phyloP scores from a whole-genome alignment of 495 filamentous ascomycete genomes.

The Tuber umbilicatum region DNA sequence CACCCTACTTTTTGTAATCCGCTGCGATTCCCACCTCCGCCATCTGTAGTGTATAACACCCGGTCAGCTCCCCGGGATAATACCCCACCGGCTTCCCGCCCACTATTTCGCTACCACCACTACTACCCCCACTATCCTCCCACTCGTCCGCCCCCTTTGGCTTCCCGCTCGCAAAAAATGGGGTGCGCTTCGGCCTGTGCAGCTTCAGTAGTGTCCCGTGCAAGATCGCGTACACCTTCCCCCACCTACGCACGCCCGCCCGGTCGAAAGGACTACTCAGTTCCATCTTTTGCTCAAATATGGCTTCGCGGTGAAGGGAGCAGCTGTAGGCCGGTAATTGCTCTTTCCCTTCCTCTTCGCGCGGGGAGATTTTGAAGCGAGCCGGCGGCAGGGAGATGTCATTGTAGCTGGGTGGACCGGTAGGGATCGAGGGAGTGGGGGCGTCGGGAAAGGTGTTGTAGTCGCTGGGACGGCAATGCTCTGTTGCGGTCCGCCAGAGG shows the following conservation, averaged over 20 bases:
- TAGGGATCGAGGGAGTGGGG: constrained; percentile 10
- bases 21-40: constrained; percentile 60
- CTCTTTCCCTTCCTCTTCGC: constrained; percentile 47
- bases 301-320: constrained; percentile 49
- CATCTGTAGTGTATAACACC: constrained; percentile 56
- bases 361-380: constrained; percentile 43
- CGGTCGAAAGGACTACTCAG: constrained; percentile 52
- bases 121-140: not conserved
- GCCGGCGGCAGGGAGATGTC: constrained; percentile 35
- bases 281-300: constrained; percentile 55
- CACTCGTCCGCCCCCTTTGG: not conserved
- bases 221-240: constrained; percentile 52
- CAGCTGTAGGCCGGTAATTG: constrained; percentile 53
- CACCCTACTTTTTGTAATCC: constrained; percentile 55
- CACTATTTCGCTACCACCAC: not conserved
- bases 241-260: constrained; percentile 52
- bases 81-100: constrained; percentile 20
- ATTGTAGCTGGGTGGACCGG: constrained; percentile 33
- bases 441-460: constrained; percentile 25
- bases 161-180: constrained; percentile 21
- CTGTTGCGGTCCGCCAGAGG: constrained; percentile 24
- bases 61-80: constrained; percentile 46
- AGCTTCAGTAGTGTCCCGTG: constrained; percentile 56
- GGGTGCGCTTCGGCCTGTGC: constrained; percentile 47
- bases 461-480: constrained; percentile 16